Conservation (phyloP, 768 basidiomycete species). For the Phanerochaete carnosa region DNA sequence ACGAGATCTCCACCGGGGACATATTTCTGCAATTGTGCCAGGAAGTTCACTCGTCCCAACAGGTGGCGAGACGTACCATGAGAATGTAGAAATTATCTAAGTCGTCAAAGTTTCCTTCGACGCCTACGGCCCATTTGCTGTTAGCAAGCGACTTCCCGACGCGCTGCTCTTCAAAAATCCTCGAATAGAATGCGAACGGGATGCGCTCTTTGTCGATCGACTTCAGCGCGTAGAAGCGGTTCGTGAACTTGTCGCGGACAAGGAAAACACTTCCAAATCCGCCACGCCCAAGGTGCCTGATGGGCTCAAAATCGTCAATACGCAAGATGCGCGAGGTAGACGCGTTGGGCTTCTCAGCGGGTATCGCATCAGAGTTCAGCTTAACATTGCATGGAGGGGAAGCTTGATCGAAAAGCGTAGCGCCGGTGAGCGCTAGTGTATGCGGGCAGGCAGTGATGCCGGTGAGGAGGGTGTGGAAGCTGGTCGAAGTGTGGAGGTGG, state of each 20-base stretch:
- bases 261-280: slow-evolving; percentile 6
- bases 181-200: background rate
- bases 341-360: background rate
- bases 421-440: background rate
- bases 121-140: slow-evolving; percentile 3
- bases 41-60: background rate
- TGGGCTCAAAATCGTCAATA: slow-evolving; percentile 1
- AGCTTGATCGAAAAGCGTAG: background rate
- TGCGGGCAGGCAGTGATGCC: background rate
- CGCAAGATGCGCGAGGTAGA: background rate
- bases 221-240: slow-evolving; percentile 4
- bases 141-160: background rate
- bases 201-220: background rate
- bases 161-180: slow-evolving; percentile 9
- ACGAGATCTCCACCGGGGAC: background rate
- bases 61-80: background rate
- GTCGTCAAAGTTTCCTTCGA: slow-evolving; percentile 13
- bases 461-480: background rate
- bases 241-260: slow-evolving; percentile 1
- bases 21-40: background rate
- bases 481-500: background rate
- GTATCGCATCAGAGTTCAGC: background rate
- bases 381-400: background rate
- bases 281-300: slow-evolving; percentile 3
- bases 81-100: slow-evolving; percentile 4